Evolutionary conservation across 345 rosid species (phyloP).

Genomic region (Luvunga scandens): DNA sequence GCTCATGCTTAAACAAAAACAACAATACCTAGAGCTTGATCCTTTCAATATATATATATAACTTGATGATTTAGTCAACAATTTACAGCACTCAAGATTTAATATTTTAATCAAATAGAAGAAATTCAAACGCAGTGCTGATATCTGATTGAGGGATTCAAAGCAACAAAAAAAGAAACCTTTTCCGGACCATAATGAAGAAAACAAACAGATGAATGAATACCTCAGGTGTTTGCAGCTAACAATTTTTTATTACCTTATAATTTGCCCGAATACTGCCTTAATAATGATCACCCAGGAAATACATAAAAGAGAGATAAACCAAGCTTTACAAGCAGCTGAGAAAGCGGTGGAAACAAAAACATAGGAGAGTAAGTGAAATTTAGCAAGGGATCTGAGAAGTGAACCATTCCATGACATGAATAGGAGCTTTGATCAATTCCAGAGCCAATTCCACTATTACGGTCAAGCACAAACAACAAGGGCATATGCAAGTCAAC

Average conservation of each 20-base stretch:
- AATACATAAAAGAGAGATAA: not conserved
- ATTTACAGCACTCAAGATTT: not conserved
- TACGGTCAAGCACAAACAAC: constrained; percentile 64
- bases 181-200: too few relatives aligned
- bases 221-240: not conserved
- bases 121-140: not conserved
- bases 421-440: constrained; percentile 63
- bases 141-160: not conserved
- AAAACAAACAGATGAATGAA: not conserved
- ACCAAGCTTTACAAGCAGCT: not conserved
- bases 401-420: constrained; percentile 70
- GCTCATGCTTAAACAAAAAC: not conserved
- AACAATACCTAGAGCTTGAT: not conserved
- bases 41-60: not conserved
- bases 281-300: not conserved
- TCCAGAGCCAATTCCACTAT: constrained; percentile 61
- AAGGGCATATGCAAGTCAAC: constrained; percentile 66
- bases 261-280: not conserved
- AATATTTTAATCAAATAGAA: not conserved
- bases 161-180: not conserved
- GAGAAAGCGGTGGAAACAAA: not conserved
- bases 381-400: constrained; percentile 58
- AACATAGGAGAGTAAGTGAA: not conserved
- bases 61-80: not conserved
- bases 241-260: not conserved